Percentiles rank a stretch among this genome's conserved stretches.
These are phyloP conservation scores for Clonostachys byssicola DNA, from an alignment of 2,329 filamentous ascomycete species.

Conservation along the genomic window DNA sequence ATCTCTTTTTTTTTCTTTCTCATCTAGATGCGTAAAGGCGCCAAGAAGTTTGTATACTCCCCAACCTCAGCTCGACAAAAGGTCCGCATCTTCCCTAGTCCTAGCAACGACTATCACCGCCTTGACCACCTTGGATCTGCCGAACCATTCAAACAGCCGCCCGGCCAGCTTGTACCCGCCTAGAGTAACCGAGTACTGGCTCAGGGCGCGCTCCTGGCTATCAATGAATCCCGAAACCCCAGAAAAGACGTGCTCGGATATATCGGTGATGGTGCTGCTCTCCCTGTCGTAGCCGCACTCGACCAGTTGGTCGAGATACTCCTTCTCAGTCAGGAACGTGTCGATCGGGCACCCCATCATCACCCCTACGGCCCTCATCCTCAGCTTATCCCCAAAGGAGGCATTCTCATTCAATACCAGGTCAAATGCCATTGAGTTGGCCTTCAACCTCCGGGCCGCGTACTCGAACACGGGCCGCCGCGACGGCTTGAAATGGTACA, in stretches of 20 bases:
- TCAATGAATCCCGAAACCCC: constrained; percentile 40
- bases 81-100: background rate
- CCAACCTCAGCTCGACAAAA: no score
- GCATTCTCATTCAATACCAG: constrained; percentile 33
- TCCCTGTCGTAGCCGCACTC: constrained; percentile 39
- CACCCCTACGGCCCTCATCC: constrained; percentile 35
- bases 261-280: constrained; percentile 38
- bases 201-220: constrained; percentile 21
- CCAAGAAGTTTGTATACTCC: no score
- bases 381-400: constrained; percentile 16
- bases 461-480: constrained; percentile 38
- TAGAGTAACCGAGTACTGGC: constrained; percentile 26
- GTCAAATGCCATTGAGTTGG: constrained; percentile 52
- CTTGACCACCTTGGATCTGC: constrained; percentile 21
- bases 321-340: constrained; percentile 39
- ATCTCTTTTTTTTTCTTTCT: no score
- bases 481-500: constrained; percentile 54
- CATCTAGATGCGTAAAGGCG: no score
- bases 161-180: constrained; percentile 28
- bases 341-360: constrained; percentile 41
- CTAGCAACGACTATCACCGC: constrained; percentile 25
- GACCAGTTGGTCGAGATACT: constrained; percentile 39
- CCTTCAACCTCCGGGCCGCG: constrained; percentile 31
- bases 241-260: constrained; percentile 47
- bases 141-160: constrained; percentile 31